Evolutionary conservation across 1,284 basidiomycete species (phyloP), one percentile per base, ranked within the genome.

Genomic region (Leccinum subrobustum): DNA sequence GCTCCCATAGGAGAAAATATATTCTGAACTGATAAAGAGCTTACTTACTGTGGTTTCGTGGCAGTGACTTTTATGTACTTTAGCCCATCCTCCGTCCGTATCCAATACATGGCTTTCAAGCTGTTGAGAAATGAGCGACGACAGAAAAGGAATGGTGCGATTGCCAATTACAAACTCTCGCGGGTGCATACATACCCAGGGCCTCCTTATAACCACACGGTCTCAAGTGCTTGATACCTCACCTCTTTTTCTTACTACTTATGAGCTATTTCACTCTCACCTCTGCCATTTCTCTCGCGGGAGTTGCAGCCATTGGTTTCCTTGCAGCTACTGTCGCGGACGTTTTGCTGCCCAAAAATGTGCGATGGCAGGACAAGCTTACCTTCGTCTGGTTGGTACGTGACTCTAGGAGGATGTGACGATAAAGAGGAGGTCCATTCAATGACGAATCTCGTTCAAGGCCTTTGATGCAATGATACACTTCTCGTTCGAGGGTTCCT

Each of bases 391-490:
- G 89, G 88, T 77, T 91, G 65, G 89, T 90, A 65, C 67, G 79
- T 70, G 2, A 11, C 20, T 23, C 20, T 25, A 29, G 29, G 47
- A 25, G 35, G 6, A 3, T 31, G 20, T 29, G 12, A 37, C 3
- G 6, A 31, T 11, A 51, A 51, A 47, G 20, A 18, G 14, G 47
- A 39, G 52, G 44, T 42, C 35, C 25, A 16, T 57, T 23, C 18
- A 47, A 47, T 48, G 18, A 57, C 25, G 14, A 56, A 51, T 60
- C 55, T 16, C 54, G 27, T 52, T 56, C 58, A 63, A 91, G 86
- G 81, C 86, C 9, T 93, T 92, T 65, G 88, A 92, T 69, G 88
- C 84, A 2, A 79, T 92, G 69, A 91, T 91, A 60, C 92, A 93
- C 70, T 90, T 91, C 73, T 80, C 79, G 1, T 86, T 91, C 61